A percentile compares a stretch with the other conserved stretches of the same genome.
phyloP scores from a whole-genome alignment of 352 stramenopile genomes.

The Pythium phragmitis region DNA sequence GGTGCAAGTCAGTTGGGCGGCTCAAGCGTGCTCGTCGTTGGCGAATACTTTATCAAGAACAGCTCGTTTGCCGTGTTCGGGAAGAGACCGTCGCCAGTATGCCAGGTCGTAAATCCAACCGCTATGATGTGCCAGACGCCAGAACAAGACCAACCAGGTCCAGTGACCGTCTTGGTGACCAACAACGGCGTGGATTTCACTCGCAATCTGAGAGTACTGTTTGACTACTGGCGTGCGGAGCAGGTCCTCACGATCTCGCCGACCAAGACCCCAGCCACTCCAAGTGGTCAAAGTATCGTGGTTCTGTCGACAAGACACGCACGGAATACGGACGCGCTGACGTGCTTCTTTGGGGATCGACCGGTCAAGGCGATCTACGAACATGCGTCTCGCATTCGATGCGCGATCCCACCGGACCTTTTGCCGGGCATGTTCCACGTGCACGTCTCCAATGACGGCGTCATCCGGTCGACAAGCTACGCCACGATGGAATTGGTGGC shows the following conservation, averaged over 20 bases:
- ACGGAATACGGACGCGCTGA: conserved; percentile 36
- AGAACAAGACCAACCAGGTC: conserved; percentile 19
- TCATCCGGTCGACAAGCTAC: conserved; percentile 40
- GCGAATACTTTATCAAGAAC: conserved; percentile 44
- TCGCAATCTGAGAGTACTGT: conserved; percentile 32
- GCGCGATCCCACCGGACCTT: conserved; percentile 28
- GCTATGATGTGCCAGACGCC: conserved; percentile 51
- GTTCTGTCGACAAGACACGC: conserved; percentile 39
- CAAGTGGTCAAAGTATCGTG: conserved; percentile 29
- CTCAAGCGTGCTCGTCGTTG: conserved; percentile 40
- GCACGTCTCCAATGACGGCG: conserved; percentile 55
- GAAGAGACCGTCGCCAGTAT: neutral
- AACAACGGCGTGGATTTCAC: conserved; percentile 71
- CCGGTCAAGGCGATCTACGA: conserved; percentile 31
- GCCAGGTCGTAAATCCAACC: conserved; percentile 21
- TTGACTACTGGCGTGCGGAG: conserved; percentile 31
- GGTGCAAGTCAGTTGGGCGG: conserved; percentile 50
- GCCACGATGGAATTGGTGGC: conserved; percentile 39
- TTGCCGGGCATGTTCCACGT: conserved; percentile 33
- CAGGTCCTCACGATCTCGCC: conserved; percentile 41
- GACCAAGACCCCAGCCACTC: conserved; percentile 31
- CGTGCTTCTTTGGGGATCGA: conserved; percentile 56
- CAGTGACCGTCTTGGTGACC: conserved; percentile 42
- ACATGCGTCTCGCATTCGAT: conserved; percentile 37
- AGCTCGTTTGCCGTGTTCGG: conserved; percentile 30